phyloP scores from a whole-genome alignment of 257 asterid species.

The Capsicum rhomboideum region DNA sequence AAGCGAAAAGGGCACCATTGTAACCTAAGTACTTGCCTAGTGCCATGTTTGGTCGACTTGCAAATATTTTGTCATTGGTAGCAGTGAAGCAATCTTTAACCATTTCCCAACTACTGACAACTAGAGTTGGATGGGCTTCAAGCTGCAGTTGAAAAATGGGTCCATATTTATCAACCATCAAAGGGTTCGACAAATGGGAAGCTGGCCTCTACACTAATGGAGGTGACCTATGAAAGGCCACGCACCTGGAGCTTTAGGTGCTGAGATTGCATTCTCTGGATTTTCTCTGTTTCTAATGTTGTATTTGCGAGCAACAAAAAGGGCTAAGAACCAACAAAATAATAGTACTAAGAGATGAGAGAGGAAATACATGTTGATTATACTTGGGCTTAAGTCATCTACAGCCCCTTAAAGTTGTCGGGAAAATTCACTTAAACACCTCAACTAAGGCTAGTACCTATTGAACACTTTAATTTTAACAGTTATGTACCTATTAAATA shows the following conservation, averaged over 20 bases:
- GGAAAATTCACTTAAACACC: too few species aligned
- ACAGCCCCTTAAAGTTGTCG: too few species aligned
- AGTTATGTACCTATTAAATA: too few species aligned
- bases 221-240: constrained; percentile 65
- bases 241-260: constrained; percentile 42
- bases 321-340: not conserved
- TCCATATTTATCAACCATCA: constrained; percentile 56
- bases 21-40: constrained; percentile 28
- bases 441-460: too few species aligned
- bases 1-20: constrained; percentile 18
- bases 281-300: not conserved
- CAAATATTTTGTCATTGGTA: constrained; percentile 37
- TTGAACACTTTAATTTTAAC: too few species aligned
- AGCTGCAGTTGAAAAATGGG: constrained; percentile 48
- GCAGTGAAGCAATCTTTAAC: constrained; percentile 43
- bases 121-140: constrained; percentile 33
- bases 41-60: constrained; percentile 32
- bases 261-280: not conserved
- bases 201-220: constrained; percentile 25
- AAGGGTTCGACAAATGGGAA: constrained; percentile 29
- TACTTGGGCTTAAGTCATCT: too few species aligned
- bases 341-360: not conserved
- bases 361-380: constrained; percentile 10
- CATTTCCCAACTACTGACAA: constrained; percentile 38
- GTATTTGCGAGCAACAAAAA: not conserved